Conservation (phyloP, 305 asterid species). For the Fraxinus ornus region DNA sequence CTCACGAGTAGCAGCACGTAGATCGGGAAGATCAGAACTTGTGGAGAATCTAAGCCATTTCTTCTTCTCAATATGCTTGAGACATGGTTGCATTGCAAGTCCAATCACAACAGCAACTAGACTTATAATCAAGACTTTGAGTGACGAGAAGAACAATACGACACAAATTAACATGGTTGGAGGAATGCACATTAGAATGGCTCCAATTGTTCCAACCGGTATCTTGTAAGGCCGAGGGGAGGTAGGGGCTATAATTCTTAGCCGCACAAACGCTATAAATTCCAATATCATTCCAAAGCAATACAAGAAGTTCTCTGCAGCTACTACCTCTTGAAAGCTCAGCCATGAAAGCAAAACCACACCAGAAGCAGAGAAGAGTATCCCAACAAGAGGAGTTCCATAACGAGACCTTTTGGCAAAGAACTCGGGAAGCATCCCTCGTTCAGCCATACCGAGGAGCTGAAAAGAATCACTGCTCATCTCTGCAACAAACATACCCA, state of each 20-base stretch:
- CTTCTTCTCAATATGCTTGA: conserved; percentile 36
- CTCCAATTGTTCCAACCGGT: conserved; percentile 40
- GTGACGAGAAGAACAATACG: conserved; percentile 39
- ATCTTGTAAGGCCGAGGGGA: conserved; percentile 43
- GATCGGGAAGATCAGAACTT: conserved; percentile 44
- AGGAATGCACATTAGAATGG: conserved; percentile 38
- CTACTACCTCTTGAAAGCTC: conserved; percentile 77
- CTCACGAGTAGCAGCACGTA: conserved; percentile 17
- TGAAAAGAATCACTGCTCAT: conserved; percentile 89
- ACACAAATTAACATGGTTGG: conserved; percentile 39
- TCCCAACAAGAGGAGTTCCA: conserved; percentile 73
- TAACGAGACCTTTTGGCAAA: conserved; percentile 69
- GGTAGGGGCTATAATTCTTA: conserved; percentile 35
- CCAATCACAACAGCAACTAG: conserved; percentile 39
- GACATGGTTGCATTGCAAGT: conserved; percentile 35
- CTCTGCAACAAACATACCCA: conserved; percentile 85
- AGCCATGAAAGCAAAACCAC: conserved; percentile 72
- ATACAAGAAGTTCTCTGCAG: conserved; percentile 57
- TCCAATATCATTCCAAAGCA: conserved; percentile 51
- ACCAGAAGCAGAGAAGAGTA: conserved; percentile 77
- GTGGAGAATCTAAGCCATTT: conserved; percentile 45
- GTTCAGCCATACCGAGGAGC: conserved; percentile 90
- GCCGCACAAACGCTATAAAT: conserved; percentile 36
- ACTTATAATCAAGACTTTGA: conserved; percentile 33
- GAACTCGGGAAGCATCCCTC: conserved; percentile 84